Evolutionary conservation across 2,329 filamentous ascomycete species (phyloP).

Genomic region (Colletotrichum noveboracense): DNA sequence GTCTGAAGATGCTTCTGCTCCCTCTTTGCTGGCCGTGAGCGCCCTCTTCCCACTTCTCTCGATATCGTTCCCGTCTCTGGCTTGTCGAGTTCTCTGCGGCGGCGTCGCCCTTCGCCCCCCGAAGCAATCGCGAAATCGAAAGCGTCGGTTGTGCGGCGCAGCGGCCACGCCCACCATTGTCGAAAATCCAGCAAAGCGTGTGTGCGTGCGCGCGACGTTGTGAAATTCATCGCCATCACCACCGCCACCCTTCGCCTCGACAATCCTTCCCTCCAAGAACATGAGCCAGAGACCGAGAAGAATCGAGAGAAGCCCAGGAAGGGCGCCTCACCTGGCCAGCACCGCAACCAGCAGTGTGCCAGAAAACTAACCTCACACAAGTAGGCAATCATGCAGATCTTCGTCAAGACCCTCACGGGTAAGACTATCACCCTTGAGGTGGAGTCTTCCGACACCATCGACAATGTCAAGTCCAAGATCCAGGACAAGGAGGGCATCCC

Average conservation of each 20-base stretch:
- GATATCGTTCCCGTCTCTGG: slow-evolving; percentile 17
- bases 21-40: slow-evolving; percentile 22
- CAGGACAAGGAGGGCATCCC: slow-evolving; percentile 99
- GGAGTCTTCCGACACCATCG: slow-evolving; percentile 99
- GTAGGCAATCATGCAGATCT: slow-evolving; percentile 77
- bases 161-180: neutral
- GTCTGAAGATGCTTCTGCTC: slow-evolving; percentile 56
- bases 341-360: neutral
- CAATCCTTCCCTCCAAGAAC: neutral
- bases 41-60: slow-evolving; percentile 4
- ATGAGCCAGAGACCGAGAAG: neutral
- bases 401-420: slow-evolving; percentile 90
- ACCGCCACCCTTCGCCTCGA: neutral
- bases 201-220: neutral
- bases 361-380: slow-evolving; percentile 44
- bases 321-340: neutral
- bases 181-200: neutral
- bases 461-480: slow-evolving; percentile 99
- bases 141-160: neutral
- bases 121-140: slow-evolving; percentile 18
- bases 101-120: neutral
- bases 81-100: neutral
- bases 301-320: neutral
- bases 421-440: slow-evolving; percentile 99
- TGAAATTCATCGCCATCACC: neutral